A percentile compares a stretch with the other conserved stretches of the same genome.
Evolutionary conservation across 2,329 filamentous ascomycete genomes (phyloP).

Genomic region (Fusarium humuli): DNA sequence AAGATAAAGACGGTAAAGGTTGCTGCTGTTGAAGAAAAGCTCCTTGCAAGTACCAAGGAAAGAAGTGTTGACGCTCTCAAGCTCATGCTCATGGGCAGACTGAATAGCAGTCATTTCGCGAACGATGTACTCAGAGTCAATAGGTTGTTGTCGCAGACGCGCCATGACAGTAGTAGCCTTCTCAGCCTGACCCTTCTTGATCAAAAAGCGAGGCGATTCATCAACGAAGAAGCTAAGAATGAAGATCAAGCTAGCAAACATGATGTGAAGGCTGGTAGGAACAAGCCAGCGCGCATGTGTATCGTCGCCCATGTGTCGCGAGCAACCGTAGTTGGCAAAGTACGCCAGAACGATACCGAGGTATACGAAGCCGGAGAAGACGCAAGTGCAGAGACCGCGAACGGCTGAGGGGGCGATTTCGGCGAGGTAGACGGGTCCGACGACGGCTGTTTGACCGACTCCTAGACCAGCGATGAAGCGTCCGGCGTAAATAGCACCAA

Average conservation of each 20-base stretch:
- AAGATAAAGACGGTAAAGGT: slow-evolving; percentile 31
- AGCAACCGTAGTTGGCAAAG: slow-evolving; percentile 35
- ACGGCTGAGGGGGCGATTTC: slow-evolving; percentile 35
- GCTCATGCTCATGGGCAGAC: slow-evolving; percentile 12
- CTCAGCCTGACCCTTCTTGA: slow-evolving; percentile 20
- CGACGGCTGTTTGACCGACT: slow-evolving; percentile 33
- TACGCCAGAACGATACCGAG: slow-evolving; percentile 27
- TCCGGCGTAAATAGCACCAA: slow-evolving; percentile 27
- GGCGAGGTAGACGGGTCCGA: slow-evolving; percentile 31
- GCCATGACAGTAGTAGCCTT: slow-evolving; percentile 14
- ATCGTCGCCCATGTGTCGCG: slow-evolving; percentile 14
- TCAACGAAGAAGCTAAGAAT: slow-evolving; percentile 26
- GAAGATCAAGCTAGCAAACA: slow-evolving; percentile 30
- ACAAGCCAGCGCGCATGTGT: slow-evolving; percentile 30
- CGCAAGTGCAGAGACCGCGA: slow-evolving; percentile 32
- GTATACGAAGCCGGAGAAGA: slow-evolving; percentile 32
- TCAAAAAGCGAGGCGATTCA: slow-evolving; percentile 32
- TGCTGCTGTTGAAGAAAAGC: slow-evolving; percentile 31
- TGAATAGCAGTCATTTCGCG: slow-evolving; percentile 22
- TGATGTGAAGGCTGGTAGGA: slow-evolving; percentile 31
- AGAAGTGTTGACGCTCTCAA: slow-evolving; percentile 20
- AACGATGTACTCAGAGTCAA: slow-evolving; percentile 12
- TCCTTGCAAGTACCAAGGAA: slow-evolving; percentile 26
- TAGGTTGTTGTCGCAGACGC: slow-evolving; percentile 11
- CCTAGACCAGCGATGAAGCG: slow-evolving; percentile 35